These are phyloP conservation scores for Gypsophila paniculata DNA, from an alignment of 179 eudicot genomes.

Conservation along the genomic window DNA sequence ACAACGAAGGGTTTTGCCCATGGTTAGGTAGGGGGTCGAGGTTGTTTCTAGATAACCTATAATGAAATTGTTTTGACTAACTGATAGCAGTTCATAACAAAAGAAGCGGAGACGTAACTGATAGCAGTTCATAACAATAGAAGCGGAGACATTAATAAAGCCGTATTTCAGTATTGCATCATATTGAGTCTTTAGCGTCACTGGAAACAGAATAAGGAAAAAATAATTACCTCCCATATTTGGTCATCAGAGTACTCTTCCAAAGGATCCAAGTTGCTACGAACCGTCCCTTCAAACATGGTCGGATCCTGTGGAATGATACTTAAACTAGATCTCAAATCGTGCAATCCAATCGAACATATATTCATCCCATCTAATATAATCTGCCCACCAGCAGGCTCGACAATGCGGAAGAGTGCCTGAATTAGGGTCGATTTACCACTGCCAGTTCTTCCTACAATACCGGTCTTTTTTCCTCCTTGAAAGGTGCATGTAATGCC, in stretches of 20 bases:
- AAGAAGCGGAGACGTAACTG: too few relatives aligned
- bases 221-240: conserved; percentile 36
- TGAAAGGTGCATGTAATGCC: conserved; percentile 64
- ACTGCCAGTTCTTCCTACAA: conserved; percentile 64
- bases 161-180: too few relatives aligned
- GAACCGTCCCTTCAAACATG: conserved; percentile 67
- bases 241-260: conserved; percentile 59
- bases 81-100: too few relatives aligned
- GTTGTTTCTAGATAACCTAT: too few relatives aligned
- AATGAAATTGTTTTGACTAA: too few relatives aligned
- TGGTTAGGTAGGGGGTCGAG: too few relatives aligned
- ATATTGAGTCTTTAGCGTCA: too few relatives aligned
- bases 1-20: neutral
- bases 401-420: conserved; percentile 55
- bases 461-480: conserved; percentile 55
- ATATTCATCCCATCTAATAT: conserved; percentile 48
- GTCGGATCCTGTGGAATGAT: conserved; percentile 75
- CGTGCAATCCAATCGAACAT: conserved; percentile 54
- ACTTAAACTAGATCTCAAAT: conserved; percentile 56
- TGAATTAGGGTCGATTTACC: conserved; percentile 60
- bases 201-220: too few relatives aligned
- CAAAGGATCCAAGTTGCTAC: conserved; percentile 64
- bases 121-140: too few relatives aligned
- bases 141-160: too few relatives aligned
- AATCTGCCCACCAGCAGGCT: conserved; percentile 45